These are phyloP conservation scores for Candida vaughaniae DNA, from an alignment of 805 yeast species.

Conservation along the genomic window DNA sequence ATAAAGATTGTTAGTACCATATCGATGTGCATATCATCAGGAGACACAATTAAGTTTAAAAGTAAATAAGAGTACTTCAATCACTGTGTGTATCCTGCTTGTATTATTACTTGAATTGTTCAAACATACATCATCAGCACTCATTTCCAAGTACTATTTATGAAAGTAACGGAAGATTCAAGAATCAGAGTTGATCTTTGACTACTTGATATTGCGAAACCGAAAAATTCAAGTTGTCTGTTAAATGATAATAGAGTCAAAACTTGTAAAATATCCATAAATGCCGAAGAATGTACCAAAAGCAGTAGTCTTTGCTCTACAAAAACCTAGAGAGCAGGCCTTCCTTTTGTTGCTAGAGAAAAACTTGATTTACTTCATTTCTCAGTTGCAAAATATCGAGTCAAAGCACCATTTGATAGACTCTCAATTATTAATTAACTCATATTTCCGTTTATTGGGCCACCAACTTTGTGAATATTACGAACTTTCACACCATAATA, in stretches of 20 bases:
- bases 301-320: neutral
- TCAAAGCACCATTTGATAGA: too few relatives aligned
- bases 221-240: too few relatives aligned
- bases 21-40: too few relatives aligned
- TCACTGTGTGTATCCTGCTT: too few relatives aligned
- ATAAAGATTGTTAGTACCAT: slow-evolving; percentile 20
- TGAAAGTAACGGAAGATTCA: too few relatives aligned
- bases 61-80: too few relatives aligned
- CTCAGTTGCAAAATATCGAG: too few relatives aligned
- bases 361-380: neutral
- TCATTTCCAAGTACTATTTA: too few relatives aligned
- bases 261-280: neutral
- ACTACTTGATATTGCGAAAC: neutral
- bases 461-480: slow-evolving; percentile 73
- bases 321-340: neutral
- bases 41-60: too few relatives aligned
- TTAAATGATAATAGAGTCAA: neutral
- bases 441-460: slow-evolving; percentile 63
- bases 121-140: slow-evolving; percentile 16
- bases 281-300: slow-evolving; percentile 1
- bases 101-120: neutral
- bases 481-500: slow-evolving; percentile 50
- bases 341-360: slow-evolving; percentile 1
- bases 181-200: neutral
- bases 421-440: slow-evolving; percentile 33